Evolutionary conservation across 1,284 basidiomycete genomes (phyloP), one percentile per base, ranked within the genome.

Genomic region (Ganoderma lingzhi): DNA sequence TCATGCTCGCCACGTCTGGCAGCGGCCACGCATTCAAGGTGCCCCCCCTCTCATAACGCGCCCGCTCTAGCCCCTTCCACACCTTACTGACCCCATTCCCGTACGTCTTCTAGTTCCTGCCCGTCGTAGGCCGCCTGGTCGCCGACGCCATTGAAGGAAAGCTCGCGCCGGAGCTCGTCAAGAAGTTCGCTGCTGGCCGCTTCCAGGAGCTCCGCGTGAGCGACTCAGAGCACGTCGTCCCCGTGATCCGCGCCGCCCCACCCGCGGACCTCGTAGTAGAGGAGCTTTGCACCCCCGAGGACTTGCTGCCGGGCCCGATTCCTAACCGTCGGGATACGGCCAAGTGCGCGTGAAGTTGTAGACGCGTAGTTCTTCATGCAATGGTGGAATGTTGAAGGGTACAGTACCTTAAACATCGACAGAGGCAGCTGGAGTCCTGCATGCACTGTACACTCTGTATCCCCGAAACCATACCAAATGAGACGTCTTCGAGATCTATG

Each of bases 1-100:
- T 96, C 19, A 78, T 93, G 62, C 79, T 96, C 23, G 94, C 93
- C 5, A 94, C 93, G 0, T 91, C 87, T 17, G 94, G 91, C 6
- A 93, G 90, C 73, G 94, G 94, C 0, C 94, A 96, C 80, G 94
- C 89, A 0, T 96, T 89, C 84, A 96, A 95, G 85, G 93, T 90
- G 67, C 66, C 78, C 48, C 39, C 37, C 35, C 3, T 42, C 23
- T 15, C 15, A 32, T 15, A 23, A 23, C 28, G 6, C 12, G 10
- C n/a, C 23, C 19, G 35, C 12, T 4, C 32, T 8, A 59, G 12
- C 6, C 10, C 23, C 6, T 30, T n/a, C 5, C 48, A 4, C 23
- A 4, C 23, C 48, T 32, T 56, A 32, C 15, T n/a, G 8, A 15
- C 8, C 10, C 10, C 23, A 44, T 19, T 35, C 12, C 17, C 15